Conservation (phyloP, 2,329 filamentous ascomycete genomes). For the Nothophoma quercina region DNA sequence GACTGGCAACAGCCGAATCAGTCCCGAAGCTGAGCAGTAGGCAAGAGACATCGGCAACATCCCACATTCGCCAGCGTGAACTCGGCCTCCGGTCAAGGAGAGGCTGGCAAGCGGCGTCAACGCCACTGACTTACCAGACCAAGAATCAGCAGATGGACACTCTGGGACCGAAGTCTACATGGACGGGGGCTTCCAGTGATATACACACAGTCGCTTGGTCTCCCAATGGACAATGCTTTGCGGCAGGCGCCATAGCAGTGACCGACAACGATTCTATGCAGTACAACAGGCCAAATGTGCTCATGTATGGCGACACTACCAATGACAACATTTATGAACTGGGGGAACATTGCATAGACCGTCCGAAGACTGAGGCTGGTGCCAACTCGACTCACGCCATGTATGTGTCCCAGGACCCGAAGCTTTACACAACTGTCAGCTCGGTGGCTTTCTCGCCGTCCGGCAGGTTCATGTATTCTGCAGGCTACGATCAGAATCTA, state of each 20-base stretch:
- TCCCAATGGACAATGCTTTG: constrained; percentile 61
- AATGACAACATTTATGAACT: constrained; percentile 59
- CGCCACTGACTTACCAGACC: constrained; percentile 30
- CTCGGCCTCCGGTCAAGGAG: constrained; percentile 37
- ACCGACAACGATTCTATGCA: constrained; percentile 64
- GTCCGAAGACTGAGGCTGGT: constrained; percentile 49
- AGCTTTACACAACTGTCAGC: constrained; percentile 65
- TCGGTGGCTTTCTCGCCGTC: constrained; percentile 61
- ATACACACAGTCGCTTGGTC: constrained; percentile 65
- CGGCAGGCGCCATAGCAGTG: constrained; percentile 64
- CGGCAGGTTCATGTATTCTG: constrained; percentile 58
- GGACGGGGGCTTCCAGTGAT: constrained; percentile 67
- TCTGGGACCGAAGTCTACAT: constrained; percentile 56
- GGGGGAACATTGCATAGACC: constrained; percentile 59
- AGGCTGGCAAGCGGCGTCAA: constrained; percentile 36
- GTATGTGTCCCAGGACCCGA: constrained; percentile 58
- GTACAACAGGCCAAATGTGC: constrained; percentile 66
- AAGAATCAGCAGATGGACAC: constrained; percentile 47
- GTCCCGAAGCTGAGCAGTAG: constrained; percentile 23
- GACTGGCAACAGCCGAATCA: constrained; percentile 34
- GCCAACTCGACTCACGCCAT: constrained; percentile 56
- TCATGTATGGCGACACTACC: constrained; percentile 60
- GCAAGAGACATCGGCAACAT: constrained; percentile 25
- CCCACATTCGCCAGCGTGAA: constrained; percentile 44
- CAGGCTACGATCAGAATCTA: constrained; percentile 63